Evolutionary conservation across 1,284 basidiomycete genomes (phyloP).

Genomic region (Naganishia albida): DNA sequence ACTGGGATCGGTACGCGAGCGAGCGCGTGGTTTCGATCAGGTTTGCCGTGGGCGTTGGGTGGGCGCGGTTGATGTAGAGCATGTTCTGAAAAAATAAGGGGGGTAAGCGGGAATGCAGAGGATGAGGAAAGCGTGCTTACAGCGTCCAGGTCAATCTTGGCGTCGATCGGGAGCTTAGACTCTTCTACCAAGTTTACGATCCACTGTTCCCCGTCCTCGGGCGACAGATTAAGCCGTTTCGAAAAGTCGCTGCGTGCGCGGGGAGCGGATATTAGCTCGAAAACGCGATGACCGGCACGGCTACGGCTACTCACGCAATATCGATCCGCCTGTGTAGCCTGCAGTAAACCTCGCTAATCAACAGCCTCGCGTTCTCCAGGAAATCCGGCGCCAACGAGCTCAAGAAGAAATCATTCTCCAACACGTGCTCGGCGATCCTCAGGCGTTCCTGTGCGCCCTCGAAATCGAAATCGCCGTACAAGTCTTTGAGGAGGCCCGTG

Average conservation of each 20-base stretch:
- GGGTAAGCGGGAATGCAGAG: not conserved
- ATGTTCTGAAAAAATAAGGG: slow-evolving; percentile 68
- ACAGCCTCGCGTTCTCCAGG: slow-evolving; percentile 90
- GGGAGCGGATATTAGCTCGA: slow-evolving; percentile 3
- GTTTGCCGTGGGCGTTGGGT: slow-evolving; percentile 86
- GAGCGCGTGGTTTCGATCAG: slow-evolving; percentile 96
- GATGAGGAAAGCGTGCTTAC: slow-evolving; percentile 52
- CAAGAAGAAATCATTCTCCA: slow-evolving; percentile 92
- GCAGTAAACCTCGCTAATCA: slow-evolving; percentile 96
- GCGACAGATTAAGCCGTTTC: slow-evolving; percentile 84
- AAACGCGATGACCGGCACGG: not conserved
- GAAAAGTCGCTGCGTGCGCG: slow-evolving; percentile 71
- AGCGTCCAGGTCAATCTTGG: slow-evolving; percentile 95
- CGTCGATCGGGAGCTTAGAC: slow-evolving; percentile 90
- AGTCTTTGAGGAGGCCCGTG: slow-evolving; percentile 87
- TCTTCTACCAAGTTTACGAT: slow-evolving; percentile 98
- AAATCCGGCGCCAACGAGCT: slow-evolving; percentile 87
- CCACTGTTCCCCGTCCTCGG: slow-evolving; percentile 97
- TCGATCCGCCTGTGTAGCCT: slow-evolving; percentile 95
- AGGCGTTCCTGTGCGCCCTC: slow-evolving; percentile 84
- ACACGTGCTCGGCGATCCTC: slow-evolving; percentile 75
- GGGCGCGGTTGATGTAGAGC: slow-evolving; percentile 89
- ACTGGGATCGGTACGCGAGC: slow-evolving; percentile 85
- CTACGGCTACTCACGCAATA: slow-evolving; percentile 67
- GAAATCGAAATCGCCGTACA: slow-evolving; percentile 91